These are phyloP conservation scores for Xylariaceae sp. DNA, from an alignment of 2,329 filamentous ascomycete genomes.

Conservation along the genomic window DNA sequence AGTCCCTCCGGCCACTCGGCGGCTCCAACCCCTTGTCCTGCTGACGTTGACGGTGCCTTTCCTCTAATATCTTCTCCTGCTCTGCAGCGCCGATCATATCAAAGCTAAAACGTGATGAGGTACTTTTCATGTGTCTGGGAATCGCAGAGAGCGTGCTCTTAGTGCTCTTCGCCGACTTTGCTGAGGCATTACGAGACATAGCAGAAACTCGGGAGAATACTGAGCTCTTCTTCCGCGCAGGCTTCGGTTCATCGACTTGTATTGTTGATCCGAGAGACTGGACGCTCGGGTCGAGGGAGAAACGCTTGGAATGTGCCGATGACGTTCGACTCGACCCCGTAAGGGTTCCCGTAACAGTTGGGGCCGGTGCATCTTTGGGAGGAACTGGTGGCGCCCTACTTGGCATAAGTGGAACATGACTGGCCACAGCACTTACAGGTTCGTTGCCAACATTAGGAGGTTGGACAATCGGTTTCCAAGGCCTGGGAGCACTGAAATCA, in stretches of 20 bases:
- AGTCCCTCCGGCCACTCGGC: slow-evolving; percentile 40
- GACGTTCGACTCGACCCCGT: slow-evolving; percentile 28
- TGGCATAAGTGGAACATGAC: slow-evolving; percentile 7
- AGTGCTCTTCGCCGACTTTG: slow-evolving; percentile 41
- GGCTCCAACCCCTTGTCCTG: slow-evolving; percentile 52
- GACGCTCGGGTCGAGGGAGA: slow-evolving; percentile 25
- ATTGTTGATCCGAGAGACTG: slow-evolving; percentile 12
- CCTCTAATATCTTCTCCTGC: slow-evolving; percentile 65
- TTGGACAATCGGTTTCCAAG: slow-evolving; percentile 35
- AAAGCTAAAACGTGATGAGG: slow-evolving; percentile 75
- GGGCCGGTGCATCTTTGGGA: slow-evolving; percentile 32
- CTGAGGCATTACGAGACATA: slow-evolving; percentile 49
- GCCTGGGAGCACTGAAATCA: slow-evolving; percentile 59
- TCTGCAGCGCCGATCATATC: slow-evolving; percentile 68
- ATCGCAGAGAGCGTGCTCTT: slow-evolving; percentile 45
- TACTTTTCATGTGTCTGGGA: slow-evolving; percentile 66
- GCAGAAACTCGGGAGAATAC: slow-evolving; percentile 35
- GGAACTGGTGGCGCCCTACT: slow-evolving; percentile 35
- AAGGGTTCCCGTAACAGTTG: slow-evolving; percentile 10
- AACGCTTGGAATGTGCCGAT: slow-evolving; percentile 33
- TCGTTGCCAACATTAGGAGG: slow-evolving; percentile 26
- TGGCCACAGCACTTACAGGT: slow-evolving; percentile 16
- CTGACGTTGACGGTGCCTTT: slow-evolving; percentile 63
- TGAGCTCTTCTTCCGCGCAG: slow-evolving; percentile 25
- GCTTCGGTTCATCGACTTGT: slow-evolving; percentile 9